Base-by-base conservation (phyloP, 2,329 filamentous ascomycete species). In the Xylaria sp. region DNA sequence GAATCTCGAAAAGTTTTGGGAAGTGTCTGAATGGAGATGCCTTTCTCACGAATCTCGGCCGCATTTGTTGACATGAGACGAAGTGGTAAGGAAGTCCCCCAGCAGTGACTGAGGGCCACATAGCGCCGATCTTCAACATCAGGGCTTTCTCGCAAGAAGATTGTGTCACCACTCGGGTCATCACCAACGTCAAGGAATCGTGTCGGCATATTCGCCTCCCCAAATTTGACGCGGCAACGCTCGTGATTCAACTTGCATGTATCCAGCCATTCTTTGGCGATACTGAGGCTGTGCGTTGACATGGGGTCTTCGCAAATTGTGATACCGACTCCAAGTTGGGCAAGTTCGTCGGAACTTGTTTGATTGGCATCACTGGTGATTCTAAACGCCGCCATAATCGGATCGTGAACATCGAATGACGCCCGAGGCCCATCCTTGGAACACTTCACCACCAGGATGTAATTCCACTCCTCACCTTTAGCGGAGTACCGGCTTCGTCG, bases 401-500 rank as follows among this genome's bases (percentile, higher is more conserved):
- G 37, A 42, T 42, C 37, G 9, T 42, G 37, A 42, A 42, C 37
- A 4, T 42, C 37, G 11, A 42, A 42, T 16, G 55, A 53, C 5
- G n/a, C 1, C 39, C 23, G 49, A 8, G 8, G 5, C n/a, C 42
- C 49, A 35, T 16, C 19, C 9, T 11, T 8, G n/a, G 55, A 34
- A 52, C 55, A 57, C 10, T 13, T n/a, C 13, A 57, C 19, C 1
- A 23, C 55, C 8, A 57, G 8, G 13, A 57, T 23, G 7, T 52
- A 57, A 18, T 57, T 57, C 55, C 55, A 57, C 37, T 57, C 51
- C 55, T 47, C 37, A 5, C 55, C 49, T 35, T 57, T 37, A 9
- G 19, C 23, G 23, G 48, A 44, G n/a, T 52, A 57, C 7, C 55
- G 55, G 16, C 46, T 5, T 23, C 37, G 18, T 16, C 55, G 55